phyloP scores from a whole-genome alignment of 2,329 filamentous ascomycete species.

The Epichloe brachyelytri region DNA sequence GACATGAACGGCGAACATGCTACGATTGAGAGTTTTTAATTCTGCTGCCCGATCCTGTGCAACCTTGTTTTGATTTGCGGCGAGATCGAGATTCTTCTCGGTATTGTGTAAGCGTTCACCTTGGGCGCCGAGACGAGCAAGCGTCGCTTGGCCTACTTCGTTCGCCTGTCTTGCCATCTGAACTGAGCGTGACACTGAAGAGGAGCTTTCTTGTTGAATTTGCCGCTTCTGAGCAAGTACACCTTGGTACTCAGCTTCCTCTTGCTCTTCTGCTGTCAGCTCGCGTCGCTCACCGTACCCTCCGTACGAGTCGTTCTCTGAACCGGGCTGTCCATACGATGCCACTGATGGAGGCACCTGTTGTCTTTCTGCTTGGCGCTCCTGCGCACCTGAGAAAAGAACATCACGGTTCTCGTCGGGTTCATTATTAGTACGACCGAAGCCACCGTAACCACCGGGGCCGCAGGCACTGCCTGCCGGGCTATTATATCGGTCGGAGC shows the following conservation, averaged over 20 bases:
- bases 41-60: slow-evolving; percentile 73
- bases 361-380: slow-evolving; percentile 32
- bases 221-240: slow-evolving; percentile 43
- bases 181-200: slow-evolving; percentile 25
- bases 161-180: slow-evolving; percentile 31
- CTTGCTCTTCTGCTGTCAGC: slow-evolving; percentile 69
- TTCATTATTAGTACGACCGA: slow-evolving; percentile 32
- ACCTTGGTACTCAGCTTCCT: slow-evolving; percentile 56
- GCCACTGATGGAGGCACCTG: slow-evolving; percentile 9
- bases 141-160: slow-evolving; percentile 52
- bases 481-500: slow-evolving; percentile 31
- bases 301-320: slow-evolving; percentile 24
- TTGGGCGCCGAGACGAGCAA: slow-evolving; percentile 63
- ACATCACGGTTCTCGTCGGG: slow-evolving; percentile 46
- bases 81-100: slow-evolving; percentile 70
- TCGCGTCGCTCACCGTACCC: slow-evolving; percentile 59
- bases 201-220: slow-evolving; percentile 61
- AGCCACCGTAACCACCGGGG: slow-evolving; percentile 47
- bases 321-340: slow-evolving; percentile 14
- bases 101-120: slow-evolving; percentile 72
- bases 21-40: slow-evolving; percentile 72
- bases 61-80: slow-evolving; percentile 60
- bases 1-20: slow-evolving; percentile 81
- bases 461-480: slow-evolving; percentile 26
- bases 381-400: slow-evolving; percentile 45